Evolutionary conservation across 805 yeast genomes (phyloP), one percentile per base, ranked within the genome.

Genomic region (Pichia thaimueangensis): DNA sequence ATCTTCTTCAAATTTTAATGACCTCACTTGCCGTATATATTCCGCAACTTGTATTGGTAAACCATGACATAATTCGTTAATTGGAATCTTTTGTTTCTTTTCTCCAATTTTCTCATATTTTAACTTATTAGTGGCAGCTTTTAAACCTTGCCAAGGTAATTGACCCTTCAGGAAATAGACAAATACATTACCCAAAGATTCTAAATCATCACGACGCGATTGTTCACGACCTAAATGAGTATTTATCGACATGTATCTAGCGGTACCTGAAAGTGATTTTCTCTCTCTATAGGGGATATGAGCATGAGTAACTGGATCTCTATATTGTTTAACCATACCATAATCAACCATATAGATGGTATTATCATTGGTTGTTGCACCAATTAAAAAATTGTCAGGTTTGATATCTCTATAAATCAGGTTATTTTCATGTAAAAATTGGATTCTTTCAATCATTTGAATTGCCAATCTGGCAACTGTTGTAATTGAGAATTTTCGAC

Each of bases 111-210:
- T 84, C 60, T 85, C 93, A 58, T 84, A 84, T 60, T 84, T 84
- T 50, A 78, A 74, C 59, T 85, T 84, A 60, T 84, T 84, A n/a
- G 86, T 83, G 45, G 87, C 87, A 2, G 91, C 93, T 62, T 83
- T 84, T 47, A 84, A 66, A n/a, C 94, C 94, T 64, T 84, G 94
- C 94, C 94, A 84, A 35, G 94, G 94, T 57, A 84, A 70, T 48
- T 79, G 82, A 23, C 94, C 93, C 56, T 85, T 73, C 43, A 83
- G 62, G 55, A 84, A 84, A 61, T 84, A 84, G 58, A 84, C 76
- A 57, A 84, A 84, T 0, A 84, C 93, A 63, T 84, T 93, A 15
- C 91, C 93, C 53, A 84, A 65, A 8, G 85, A 78, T 63, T 84
- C 94, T 55, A 84, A 70, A 61, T 84, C 94, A 59, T 84, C 94